Evolutionary conservation across 225 moss, liverwort and hornwort species (phyloP), one percentile per base, ranked within the genome.

Genomic region (Climacium dendroides): DNA sequence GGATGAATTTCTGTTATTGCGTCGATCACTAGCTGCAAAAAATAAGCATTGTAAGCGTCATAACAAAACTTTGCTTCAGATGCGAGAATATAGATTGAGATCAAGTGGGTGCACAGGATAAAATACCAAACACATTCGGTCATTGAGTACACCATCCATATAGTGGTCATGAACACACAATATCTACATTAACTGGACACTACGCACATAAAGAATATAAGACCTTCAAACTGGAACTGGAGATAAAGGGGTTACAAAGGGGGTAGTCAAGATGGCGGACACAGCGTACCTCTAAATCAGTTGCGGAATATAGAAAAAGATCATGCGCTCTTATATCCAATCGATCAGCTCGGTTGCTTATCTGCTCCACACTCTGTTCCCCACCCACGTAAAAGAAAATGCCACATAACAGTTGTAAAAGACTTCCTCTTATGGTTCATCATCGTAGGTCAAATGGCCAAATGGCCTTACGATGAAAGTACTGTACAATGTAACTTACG

Each of bases 331-430:
- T 87, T 90, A 99, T 95, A 65, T 93, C 90, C 92, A 99, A 91
- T 87, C 98, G 94, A 87, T 97, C 95, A 34, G 98, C 98, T 86
- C 98, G 94, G 94, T 94, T 95, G 91, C 98, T 96, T 80, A 99
- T 95, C 91, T 99, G 98, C 96, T 99, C 98, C 91, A 95, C 98
- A 89, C 97, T 99, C 98, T 99, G 62, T 72, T 64, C 39, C 53
- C 60, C 88, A 88, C 39, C 61, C 90, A 85, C 54, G 64, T n/a
- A 80, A 8, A 53, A 54, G 39, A 53, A 19, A 71, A 63, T 9
- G 71, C 35, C 15, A 77, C 55, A 28, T 8, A 78, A n/a, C 45
- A 88, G 35, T 45, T 76, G 52, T 59, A 50, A 81, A 50, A 50
- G 72, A 67, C 43, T 58, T 41, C 66, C 55, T 85, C 39, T 59